Evolutionary conservation across 2,329 filamentous ascomycete species (phyloP), one percentile per base, ranked within the genome.

Genomic region (Fusarium sacchari): DNA sequence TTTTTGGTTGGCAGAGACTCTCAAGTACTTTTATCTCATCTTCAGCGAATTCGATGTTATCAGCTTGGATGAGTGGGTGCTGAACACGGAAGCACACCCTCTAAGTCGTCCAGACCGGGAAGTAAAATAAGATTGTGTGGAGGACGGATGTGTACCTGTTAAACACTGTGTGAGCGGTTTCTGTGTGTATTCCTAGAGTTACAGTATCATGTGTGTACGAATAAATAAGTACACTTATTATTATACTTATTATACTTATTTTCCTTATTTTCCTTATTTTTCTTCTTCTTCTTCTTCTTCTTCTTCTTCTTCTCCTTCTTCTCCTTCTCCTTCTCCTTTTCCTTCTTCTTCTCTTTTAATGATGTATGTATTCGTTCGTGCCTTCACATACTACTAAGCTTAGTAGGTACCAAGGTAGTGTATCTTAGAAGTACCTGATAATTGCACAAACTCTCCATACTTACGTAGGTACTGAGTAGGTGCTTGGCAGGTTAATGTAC

Each of bases 1-100:
- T 69, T 94, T 94, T 80, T 94, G 92, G 91, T 84, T 93, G 42
- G 89, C 89, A 3, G 90, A 92, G 82, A 92, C 90, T 72, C 81
- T 92, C 58, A 92, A 92, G 80, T 92, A 92, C 79, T 91, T 91
- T 73, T 92, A 89, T 69, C 81, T 92, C 63, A 84, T 91, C 14
- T 92, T 91, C 77, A 85, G 84, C 37, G 88, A 91, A 44, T 89
- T 88, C 67, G 83, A 87, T 64, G 79, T 90, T 32, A 82, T 91
- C 22, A 90, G 86, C 76, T 80, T 92, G 73, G 90, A 92, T 79
- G 84, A 89, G 64, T 91, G 88, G 86, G 89, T 91, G 61, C 80
- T 91, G 55, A 89, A 89, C 74, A 89, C 88, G 5, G 87, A 89
- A 80, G 87, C 86, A 26, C 88, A 89, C 74, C 87, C 88, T 46